Conservation (phyloP, 768 basidiomycete species). For the Auriculariales sp. region DNA sequence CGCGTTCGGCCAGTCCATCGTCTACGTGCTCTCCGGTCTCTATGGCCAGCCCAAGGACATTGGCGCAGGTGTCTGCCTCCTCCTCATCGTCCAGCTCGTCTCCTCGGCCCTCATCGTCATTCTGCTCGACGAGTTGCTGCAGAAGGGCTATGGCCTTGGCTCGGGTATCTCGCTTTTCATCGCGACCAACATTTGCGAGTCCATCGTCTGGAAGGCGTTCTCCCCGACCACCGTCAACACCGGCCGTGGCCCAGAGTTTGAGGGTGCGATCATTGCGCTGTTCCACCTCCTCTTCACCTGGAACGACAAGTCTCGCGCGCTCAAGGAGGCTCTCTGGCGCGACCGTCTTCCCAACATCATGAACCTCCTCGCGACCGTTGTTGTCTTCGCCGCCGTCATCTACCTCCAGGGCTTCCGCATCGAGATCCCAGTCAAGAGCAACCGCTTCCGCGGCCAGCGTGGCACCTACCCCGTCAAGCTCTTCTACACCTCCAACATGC, state of each 20-base stretch:
- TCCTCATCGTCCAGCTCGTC: slow-evolving; percentile 92
- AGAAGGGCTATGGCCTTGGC: slow-evolving; percentile 97
- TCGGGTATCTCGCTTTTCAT: slow-evolving; percentile 98
- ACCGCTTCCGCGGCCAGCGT: slow-evolving; percentile 90
- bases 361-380: slow-evolving; percentile 86
- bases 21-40: slow-evolving; percentile 92
- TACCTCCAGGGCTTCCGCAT: slow-evolving; percentile 98
- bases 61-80: slow-evolving; percentile 91
- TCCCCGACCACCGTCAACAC: slow-evolving; percentile 97
- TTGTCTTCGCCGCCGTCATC: slow-evolving; percentile 89
- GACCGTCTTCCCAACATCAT: slow-evolving; percentile 94
- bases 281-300: slow-evolving; percentile 98
- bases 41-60: slow-evolving; percentile 89
- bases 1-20: slow-evolving; percentile 88
- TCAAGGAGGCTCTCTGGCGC: slow-evolving; percentile 97
- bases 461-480: slow-evolving; percentile 94
- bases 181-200: slow-evolving; percentile 99
- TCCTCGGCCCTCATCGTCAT: slow-evolving; percentile 93
- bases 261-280: slow-evolving; percentile 88
- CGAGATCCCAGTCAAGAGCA: slow-evolving; percentile 96
- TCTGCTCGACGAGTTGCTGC: slow-evolving; percentile 94
- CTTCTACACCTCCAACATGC: slow-evolving; percentile 99
- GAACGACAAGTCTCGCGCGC: slow-evolving; percentile 94
- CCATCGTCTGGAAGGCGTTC: slow-evolving; percentile 99
- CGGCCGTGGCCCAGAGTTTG: slow-evolving; percentile 94